Evolutionary conservation across 768 basidiomycete species (phyloP), one percentile per base, ranked within the genome.

Genomic region (Nidula microcarpa): DNA sequence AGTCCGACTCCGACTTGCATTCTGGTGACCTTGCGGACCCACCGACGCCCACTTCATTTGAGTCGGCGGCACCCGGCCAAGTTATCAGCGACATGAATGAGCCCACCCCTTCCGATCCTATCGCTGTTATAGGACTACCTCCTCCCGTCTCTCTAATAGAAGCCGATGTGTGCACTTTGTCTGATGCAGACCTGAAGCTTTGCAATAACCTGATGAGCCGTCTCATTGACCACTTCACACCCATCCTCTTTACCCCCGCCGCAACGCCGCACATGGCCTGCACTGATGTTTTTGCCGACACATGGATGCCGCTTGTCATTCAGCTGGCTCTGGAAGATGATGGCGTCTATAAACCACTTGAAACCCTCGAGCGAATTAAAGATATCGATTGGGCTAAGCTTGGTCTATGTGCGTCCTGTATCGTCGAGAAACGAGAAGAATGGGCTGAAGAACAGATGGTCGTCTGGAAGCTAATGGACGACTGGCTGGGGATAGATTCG

Each of bases 251-350:
- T 64, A 88, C 88, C 1, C 79, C 86, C 30, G 78, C 85, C 4
- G 75, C 82, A 5, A 83, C 84, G n/a, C 69, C 73, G 1, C 89
- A 90, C 62, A 89, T 89, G 86, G 68, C 69, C 4, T 91, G 89
- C 66, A 89, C 87, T 3, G 82, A 89, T 62, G 68, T 80, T 0
- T 75, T 91, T 51, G 89, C 88, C 1, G 85, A 85, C 49, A 73
- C 68, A 49, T 91, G 89, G 89, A 86, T 89, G 79, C 55, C 74
- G 18, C 70, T 81, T 37, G 86, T 91, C n/a, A 84, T 87, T 37
- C 72, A 80, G 48, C 85, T 84, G 9, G 86, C 86, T 0, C 72
- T 91, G 18, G 76, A 74, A 14, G 70, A 75, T 52, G 78, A 79
- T 52, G 85, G 86, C 6, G 80, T 89, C 32, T 85, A 81, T 61